Evolutionary conservation across 2,329 filamentous ascomycete genomes (phyloP).

Genomic region (Cercospora citrullina): DNA sequence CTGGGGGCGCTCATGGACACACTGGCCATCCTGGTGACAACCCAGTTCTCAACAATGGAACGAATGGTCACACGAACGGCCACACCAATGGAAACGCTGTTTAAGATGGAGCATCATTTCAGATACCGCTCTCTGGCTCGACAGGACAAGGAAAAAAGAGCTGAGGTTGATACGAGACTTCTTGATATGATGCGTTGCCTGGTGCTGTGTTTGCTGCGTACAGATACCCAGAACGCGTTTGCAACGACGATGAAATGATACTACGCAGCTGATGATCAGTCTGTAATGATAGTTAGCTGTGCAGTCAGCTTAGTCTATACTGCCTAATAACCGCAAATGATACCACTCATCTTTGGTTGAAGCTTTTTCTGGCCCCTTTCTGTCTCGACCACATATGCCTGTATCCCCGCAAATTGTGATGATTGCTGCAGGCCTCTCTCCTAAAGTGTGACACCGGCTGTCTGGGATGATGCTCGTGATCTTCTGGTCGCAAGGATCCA

Average conservation of each 20-base stretch:
- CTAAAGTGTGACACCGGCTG: background rate
- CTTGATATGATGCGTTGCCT: background rate
- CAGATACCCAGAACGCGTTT: background rate
- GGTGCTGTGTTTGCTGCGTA: background rate
- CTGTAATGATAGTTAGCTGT: background rate
- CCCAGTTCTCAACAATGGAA: conserved; percentile 25
- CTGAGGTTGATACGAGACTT: background rate
- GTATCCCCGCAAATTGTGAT: background rate
- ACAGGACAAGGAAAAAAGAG: background rate
- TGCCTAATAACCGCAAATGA: background rate
- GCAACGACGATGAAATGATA: background rate
- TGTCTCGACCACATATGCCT: background rate
- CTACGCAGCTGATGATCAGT: background rate
- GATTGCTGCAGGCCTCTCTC: background rate
- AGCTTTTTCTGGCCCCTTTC: background rate
- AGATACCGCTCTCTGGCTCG: background rate
- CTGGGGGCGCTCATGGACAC: conserved; percentile 28
- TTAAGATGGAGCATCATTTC: background rate
- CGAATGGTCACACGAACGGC: conserved; percentile 26
- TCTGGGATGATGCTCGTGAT: background rate
- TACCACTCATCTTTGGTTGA: background rate
- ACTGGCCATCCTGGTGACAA: conserved; percentile 7
- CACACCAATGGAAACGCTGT: conserved; percentile 14
- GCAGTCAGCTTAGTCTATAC: background rate
- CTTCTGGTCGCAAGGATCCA: background rate